A percentile compares a stretch with the other conserved stretches of the same genome.
Evolutionary conservation across 139 green algal genomes (phyloP).

Genomic region (Coelastrella sp.): DNA sequence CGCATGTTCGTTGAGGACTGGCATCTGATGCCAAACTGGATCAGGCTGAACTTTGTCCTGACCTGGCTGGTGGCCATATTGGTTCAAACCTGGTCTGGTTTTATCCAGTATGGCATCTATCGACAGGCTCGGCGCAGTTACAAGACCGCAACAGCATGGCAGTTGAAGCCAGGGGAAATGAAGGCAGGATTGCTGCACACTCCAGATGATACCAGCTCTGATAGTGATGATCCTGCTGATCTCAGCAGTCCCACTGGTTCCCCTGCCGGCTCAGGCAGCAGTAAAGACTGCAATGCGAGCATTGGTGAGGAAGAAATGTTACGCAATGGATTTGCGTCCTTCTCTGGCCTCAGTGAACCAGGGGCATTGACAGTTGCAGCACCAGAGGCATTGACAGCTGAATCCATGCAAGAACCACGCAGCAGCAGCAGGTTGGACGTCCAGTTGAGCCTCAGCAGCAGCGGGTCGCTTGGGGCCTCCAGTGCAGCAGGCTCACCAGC

Average conservation of each 20-base stretch:
- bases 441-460: neutral
- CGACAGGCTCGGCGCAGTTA: neutral
- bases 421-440: neutral
- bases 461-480: neutral
- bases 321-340: neutral
- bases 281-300: neutral
- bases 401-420: no score
- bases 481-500: neutral
- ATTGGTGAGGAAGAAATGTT: neutral
- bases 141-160: neutral
- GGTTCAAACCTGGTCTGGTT: slow-evolving; percentile 27
- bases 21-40: slow-evolving; percentile 41
- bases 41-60: slow-evolving; percentile 13
- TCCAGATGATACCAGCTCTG: neutral
- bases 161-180: neutral
- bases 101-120: slow-evolving; percentile 40
- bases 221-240: neutral
- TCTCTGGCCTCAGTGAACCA: neutral
- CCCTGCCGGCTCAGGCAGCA: slow-evolving; percentile 4
- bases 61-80: slow-evolving; percentile 15
- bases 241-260: neutral
- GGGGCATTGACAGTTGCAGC: neutral
- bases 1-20: slow-evolving; percentile 19
- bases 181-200: neutral
- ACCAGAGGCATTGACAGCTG: neutral